These are phyloP conservation scores for Hygrocybe punicea DNA, from an alignment of 768 basidiomycete species.

Conservation along the genomic window DNA sequence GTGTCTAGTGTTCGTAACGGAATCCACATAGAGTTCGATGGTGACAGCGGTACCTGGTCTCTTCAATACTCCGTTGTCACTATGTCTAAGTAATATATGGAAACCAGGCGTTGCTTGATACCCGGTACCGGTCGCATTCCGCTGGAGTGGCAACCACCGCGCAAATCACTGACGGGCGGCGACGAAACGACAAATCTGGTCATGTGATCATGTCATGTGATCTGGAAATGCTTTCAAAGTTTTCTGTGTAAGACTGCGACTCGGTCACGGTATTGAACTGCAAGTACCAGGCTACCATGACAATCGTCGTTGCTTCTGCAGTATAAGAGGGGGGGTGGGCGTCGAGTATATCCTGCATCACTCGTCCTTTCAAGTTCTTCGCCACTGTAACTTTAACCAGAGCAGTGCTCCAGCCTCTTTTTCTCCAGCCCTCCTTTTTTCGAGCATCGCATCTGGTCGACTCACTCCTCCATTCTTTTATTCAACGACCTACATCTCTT, in stretches of 20 bases:
- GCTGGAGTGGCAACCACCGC: too few relatives aligned
- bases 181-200: too few relatives aligned
- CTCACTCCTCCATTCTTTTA: conserved; percentile 5
- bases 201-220: neutral
- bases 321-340: too few relatives aligned
- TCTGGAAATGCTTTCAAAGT: neutral
- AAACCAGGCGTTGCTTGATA: too few relatives aligned
- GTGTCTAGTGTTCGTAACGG: conserved; percentile 79
- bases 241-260: too few relatives aligned
- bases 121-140: too few relatives aligned
- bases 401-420: neutral
- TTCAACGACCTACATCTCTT: neutral
- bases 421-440: neutral
- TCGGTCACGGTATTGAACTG: too few relatives aligned
- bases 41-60: neutral
- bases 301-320: too few relatives aligned
- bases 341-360: too few relatives aligned
- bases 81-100: too few relatives aligned
- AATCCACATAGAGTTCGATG: conserved; percentile 12
- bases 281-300: too few relatives aligned
- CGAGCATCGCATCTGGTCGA: neutral
- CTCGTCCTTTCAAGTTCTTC: neutral
- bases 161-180: too few relatives aligned
- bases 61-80: neutral
- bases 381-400: neutral